A percentile compares a stretch with the other conserved stretches of the same genome.
phyloP scores from a whole-genome alignment of 2,329 filamentous ascomycete genomes.

The Alternaria panax region DNA sequence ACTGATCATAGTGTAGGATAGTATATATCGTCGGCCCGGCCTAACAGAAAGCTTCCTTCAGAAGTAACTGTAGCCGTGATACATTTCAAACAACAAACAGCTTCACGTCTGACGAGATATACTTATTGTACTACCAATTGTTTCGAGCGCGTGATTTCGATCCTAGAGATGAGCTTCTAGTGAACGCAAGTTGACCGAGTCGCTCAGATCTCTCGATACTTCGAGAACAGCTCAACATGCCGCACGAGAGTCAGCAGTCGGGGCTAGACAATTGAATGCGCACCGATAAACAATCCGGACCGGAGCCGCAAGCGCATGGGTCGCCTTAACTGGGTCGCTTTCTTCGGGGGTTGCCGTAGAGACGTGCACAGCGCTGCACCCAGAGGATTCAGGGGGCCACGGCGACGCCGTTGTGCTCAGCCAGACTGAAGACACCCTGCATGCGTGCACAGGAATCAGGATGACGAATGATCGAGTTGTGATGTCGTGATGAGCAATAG shows the following conservation, averaged over 20 bases:
- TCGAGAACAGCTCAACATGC: not conserved
- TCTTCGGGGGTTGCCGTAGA: not conserved
- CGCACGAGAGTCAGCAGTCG: not conserved
- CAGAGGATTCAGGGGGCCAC: rapidly evolving
- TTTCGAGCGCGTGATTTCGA: not conserved
- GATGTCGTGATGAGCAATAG: not conserved
- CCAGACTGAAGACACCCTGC: rapidly evolving
- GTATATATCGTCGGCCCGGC: too few species aligned
- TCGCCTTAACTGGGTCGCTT: not conserved
- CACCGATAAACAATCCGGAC: not conserved
- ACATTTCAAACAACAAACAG: too few species aligned
- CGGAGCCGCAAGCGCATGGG: not conserved
- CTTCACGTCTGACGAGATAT: too few species aligned
- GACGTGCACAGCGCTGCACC: not conserved
- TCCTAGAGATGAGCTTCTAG: not conserved
- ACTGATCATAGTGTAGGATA: too few species aligned
- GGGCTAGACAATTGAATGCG: not conserved
- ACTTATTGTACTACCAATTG: not conserved
- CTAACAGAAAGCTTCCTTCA: too few species aligned
- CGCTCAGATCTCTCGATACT: not conserved
- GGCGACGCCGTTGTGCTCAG: not conserved
- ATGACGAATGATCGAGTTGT: not conserved
- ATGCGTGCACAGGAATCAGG: not conserved
- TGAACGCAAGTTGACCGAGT: not conserved
- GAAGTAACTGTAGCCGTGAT: too few species aligned